These are phyloP conservation scores for Cystofilobasidium ferigula DNA, from an alignment of 768 basidiomycete species.

Conservation along the genomic window DNA sequence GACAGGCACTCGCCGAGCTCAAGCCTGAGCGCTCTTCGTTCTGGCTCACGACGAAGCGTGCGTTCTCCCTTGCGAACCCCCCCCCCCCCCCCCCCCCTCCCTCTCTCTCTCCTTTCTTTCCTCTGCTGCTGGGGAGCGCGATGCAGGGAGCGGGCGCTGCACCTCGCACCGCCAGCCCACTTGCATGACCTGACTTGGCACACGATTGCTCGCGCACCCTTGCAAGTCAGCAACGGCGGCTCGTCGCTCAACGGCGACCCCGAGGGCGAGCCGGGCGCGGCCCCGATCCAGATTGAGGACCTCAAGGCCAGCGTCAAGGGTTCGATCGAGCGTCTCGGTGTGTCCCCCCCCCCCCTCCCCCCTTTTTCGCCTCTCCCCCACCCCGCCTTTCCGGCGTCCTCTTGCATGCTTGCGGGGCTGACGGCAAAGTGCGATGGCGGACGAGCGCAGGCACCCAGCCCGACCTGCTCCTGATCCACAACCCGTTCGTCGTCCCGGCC, in stretches of 20 bases:
- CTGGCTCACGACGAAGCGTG: slow-evolving; percentile 36
- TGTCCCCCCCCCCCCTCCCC: too few relatives aligned
- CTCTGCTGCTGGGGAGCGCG: too few relatives aligned
- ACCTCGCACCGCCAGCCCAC: too few relatives aligned
- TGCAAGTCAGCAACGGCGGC: slow-evolving; percentile 12
- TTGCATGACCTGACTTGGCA: too few relatives aligned
- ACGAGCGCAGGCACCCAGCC: slow-evolving; percentile 8
- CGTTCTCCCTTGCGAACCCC: neutral
- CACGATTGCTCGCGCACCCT: too few relatives aligned
- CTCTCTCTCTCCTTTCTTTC: too few relatives aligned
- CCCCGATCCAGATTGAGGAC: slow-evolving; percentile 24
- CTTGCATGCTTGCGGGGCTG: too few relatives aligned
- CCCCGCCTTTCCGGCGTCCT: too few relatives aligned
- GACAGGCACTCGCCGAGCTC: slow-evolving; percentile 26
- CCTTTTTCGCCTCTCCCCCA: too few relatives aligned
- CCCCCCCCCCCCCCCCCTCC: too few relatives aligned
- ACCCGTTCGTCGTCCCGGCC: slow-evolving; percentile 44
- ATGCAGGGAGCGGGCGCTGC: too few relatives aligned
- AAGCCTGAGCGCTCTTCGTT: slow-evolving; percentile 26
- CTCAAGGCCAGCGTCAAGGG: slow-evolving; percentile 29
- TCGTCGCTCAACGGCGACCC: neutral
- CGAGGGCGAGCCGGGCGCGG: slow-evolving; percentile 7
- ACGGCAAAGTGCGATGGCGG: too few relatives aligned
- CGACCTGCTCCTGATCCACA: slow-evolving; percentile 83
- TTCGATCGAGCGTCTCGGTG: slow-evolving; percentile 29